Evolutionary conservation across 495 filamentous ascomycete genomes (phyloP).

Genomic region (Penicillium silybi): DNA sequence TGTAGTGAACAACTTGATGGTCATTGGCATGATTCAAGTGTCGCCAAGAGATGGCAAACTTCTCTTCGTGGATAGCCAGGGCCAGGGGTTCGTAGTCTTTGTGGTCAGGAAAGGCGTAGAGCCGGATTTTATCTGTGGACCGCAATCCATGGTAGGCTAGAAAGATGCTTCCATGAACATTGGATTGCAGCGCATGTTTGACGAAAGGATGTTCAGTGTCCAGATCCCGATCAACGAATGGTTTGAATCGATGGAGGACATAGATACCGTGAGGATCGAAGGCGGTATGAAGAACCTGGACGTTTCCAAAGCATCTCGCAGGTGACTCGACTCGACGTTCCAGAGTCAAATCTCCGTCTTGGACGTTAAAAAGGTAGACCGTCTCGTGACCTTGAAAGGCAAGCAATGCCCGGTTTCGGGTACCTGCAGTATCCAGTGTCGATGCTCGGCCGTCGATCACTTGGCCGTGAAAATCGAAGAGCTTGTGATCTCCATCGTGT

Average conservation of each 20-base stretch:
- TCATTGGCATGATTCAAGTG: slow-evolving; percentile 19
- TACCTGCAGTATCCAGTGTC: slow-evolving; percentile 8
- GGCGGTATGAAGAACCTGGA: slow-evolving; percentile 32
- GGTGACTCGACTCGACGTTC: slow-evolving; percentile 15
- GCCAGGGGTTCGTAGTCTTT: slow-evolving; percentile 29
- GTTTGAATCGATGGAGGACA: slow-evolving; percentile 32
- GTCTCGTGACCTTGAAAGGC: slow-evolving; percentile 24
- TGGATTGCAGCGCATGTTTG: slow-evolving; percentile 27
- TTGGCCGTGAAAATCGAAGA: slow-evolving; percentile 19
- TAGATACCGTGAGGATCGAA: slow-evolving; percentile 24
- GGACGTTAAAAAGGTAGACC: slow-evolving; percentile 25
- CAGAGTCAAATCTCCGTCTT: slow-evolving; percentile 11
- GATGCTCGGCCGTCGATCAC: slow-evolving; percentile 32
- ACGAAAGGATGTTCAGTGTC: slow-evolving; percentile 35
- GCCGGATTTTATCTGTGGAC: slow-evolving; percentile 4
- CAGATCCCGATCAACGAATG: slow-evolving; percentile 19
- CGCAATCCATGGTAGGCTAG: slow-evolving; percentile 24
- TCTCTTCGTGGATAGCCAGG: slow-evolving; percentile 21
- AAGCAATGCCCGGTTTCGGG: slow-evolving; percentile 15
- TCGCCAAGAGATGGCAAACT: slow-evolving; percentile 44
- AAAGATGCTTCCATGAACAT: slow-evolving; percentile 21
- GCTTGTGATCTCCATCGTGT: slow-evolving; percentile 20
- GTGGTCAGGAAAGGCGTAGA: slow-evolving; percentile 33
- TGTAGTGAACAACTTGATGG: slow-evolving; percentile 32
- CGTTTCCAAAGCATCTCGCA: slow-evolving; percentile 20